phyloP scores from a whole-genome alignment of 768 basidiomycete species.

The Hortiboletus campestris region DNA sequence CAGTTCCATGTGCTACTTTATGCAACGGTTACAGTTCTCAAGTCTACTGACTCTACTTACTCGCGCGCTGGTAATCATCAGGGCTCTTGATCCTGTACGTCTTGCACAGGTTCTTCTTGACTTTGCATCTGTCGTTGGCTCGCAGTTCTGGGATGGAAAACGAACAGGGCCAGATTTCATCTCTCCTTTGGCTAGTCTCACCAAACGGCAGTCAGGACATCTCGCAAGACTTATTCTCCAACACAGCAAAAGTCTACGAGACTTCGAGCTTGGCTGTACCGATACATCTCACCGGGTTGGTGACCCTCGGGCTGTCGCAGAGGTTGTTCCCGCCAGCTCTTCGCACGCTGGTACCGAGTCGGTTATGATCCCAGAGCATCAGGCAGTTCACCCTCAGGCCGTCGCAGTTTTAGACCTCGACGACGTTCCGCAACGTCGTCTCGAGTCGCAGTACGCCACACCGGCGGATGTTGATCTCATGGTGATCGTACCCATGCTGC shows the following conservation, averaged over 20 bases:
- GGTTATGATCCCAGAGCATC: not conserved
- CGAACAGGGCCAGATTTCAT: constrained; percentile 21
- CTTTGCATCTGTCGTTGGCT: constrained; percentile 10
- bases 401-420: constrained; percentile 14
- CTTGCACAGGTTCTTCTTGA: constrained; percentile 16
- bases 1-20: not conserved
- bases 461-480: constrained; percentile 9
- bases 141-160: constrained; percentile 21
- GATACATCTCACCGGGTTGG: not conserved
- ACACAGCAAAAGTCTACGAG: constrained; percentile 7
- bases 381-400: not conserved
- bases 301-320: not conserved
- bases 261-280: not conserved
- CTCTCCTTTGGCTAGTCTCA: constrained; percentile 17
- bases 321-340: not conserved
- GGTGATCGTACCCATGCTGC: constrained; percentile 12
- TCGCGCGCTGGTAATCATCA: constrained; percentile 2
- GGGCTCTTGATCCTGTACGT: constrained; percentile 7
- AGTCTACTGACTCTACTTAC: not conserved
- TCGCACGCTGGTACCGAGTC: not conserved
- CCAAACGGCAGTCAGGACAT: constrained; percentile 18
- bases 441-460: constrained; percentile 11
- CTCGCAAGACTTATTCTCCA: constrained; percentile 14
- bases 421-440: not conserved
- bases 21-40: not conserved